Conservation (phyloP, 257 asterid genomes). For the Datura wrightii region DNA sequence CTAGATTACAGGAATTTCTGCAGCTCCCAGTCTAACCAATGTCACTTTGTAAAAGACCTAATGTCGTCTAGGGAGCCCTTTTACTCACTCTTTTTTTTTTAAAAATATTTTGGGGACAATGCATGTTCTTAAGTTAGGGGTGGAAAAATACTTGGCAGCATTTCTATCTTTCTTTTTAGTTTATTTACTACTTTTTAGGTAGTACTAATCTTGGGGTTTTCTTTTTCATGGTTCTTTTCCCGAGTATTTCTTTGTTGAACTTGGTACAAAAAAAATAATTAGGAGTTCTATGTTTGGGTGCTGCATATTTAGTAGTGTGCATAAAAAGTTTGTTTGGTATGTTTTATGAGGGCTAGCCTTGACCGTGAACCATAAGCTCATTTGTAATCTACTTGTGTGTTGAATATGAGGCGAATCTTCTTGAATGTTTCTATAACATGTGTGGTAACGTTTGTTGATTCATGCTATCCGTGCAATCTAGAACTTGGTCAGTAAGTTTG, state of each 20-base stretch:
- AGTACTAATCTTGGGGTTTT: not conserved
- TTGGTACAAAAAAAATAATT: too few species aligned
- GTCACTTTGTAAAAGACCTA: too few species aligned
- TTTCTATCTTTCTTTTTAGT: not conserved
- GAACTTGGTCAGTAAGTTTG: not conserved
- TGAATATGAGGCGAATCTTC: not conserved
- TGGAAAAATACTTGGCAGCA: too few species aligned
- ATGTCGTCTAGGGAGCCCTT: too few species aligned
- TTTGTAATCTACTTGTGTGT: not conserved
- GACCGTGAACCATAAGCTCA: not conserved
- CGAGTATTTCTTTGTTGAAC: too few species aligned
- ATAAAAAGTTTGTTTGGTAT: not conserved
- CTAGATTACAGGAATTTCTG: too few species aligned
- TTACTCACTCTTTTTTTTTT: too few species aligned
- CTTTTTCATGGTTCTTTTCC: too few species aligned
- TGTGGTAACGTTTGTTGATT: not conserved
- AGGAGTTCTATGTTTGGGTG: not conserved
- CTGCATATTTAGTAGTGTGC: not conserved
- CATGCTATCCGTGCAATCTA: not conserved
- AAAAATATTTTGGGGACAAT: too few species aligned
- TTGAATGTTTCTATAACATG: not conserved
- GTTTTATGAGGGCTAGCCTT: not conserved
- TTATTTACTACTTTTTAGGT: not conserved
- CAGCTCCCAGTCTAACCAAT: too few species aligned
- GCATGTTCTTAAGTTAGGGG: too few species aligned